Base-by-base conservation (phyloP, 2,329 filamentous ascomycete genomes). In the Pseudogymnoascus sp. region DNA sequence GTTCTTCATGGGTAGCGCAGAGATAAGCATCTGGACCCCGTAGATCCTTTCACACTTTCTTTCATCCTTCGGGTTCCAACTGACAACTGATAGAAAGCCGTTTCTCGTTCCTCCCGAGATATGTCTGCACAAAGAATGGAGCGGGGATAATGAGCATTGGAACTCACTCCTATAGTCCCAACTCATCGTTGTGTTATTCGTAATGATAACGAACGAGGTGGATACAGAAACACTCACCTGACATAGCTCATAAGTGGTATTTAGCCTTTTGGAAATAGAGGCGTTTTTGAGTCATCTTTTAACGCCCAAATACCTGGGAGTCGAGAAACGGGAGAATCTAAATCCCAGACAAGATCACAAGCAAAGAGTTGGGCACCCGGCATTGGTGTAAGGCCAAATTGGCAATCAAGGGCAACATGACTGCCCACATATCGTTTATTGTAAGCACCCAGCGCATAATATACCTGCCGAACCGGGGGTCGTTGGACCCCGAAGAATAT, bases 1-100 rank as follows among this genome's bases (percentile, higher is more conserved):
- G 47, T 33, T 29, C 11, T 26, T 33, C 29, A 17, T 54, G 29
- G 47, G 47, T 54, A 54, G 29, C 47, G 15, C 29, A 54, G 29
- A 17, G 47, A 54, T 54, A 54, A 54, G 47, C 47, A 54, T 54
- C 29, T 54, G 47, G 47, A 54, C 47, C 47, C 47, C 47, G 47
- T 54, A 54, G 47, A 54, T 54, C 47, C 29, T 54, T 54, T 29
- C 47, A 54, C 35, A 54, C 29, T 54, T 54, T 54, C 47, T 54
- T 54, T 35, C 35, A 15, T 29, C 47, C 10, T 50, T 54, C 17
- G 47, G 15, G 29, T 10, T 33, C n/a, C 29, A 35, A 35, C 47
- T 54, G 47, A 54, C 47, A 54, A 9, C 29, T 54, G 47, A 33
- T 54, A 54, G 47, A 54, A 33, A 33, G 47, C 29, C 29, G n/a